Conservation (phyloP, 345 rosid genomes). For the Eucalyptus brandiana region DNA sequence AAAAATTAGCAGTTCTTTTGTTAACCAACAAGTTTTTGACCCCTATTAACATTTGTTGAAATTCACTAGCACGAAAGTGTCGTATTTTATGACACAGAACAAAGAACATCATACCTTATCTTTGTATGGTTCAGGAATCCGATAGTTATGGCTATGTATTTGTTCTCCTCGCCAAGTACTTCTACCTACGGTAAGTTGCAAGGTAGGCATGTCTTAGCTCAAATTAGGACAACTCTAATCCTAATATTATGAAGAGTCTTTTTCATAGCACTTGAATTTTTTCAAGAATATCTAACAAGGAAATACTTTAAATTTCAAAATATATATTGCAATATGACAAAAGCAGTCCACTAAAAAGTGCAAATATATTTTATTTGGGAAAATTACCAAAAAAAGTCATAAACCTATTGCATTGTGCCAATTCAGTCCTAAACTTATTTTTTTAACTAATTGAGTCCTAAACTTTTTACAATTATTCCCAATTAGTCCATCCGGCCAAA, state of each 20-base stretch:
- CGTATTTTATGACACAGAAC: background rate
- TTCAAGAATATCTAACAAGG: background rate
- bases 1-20: background rate
- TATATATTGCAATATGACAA: background rate
- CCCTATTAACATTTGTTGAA: background rate
- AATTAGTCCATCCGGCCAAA: too few relatives aligned
- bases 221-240: background rate
- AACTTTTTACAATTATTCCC: too few relatives aligned
- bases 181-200: background rate
- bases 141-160: constrained; percentile 11
- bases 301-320: background rate
- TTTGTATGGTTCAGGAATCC: background rate
- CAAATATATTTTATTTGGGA: too few relatives aligned
- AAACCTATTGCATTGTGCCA: too few relatives aligned
- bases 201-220: background rate
- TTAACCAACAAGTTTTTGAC: background rate
- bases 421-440: too few relatives aligned
- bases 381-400: too few relatives aligned
- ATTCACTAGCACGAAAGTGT: background rate
- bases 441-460: too few relatives aligned
- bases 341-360: too few relatives aligned
- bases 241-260: background rate
- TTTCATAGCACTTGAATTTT: background rate
- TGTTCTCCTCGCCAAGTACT: background rate
- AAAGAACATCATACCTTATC: background rate